Base-by-base conservation (phyloP, 2,329 filamentous ascomycete genomes). In the Fonsecaea pugnacius region DNA sequence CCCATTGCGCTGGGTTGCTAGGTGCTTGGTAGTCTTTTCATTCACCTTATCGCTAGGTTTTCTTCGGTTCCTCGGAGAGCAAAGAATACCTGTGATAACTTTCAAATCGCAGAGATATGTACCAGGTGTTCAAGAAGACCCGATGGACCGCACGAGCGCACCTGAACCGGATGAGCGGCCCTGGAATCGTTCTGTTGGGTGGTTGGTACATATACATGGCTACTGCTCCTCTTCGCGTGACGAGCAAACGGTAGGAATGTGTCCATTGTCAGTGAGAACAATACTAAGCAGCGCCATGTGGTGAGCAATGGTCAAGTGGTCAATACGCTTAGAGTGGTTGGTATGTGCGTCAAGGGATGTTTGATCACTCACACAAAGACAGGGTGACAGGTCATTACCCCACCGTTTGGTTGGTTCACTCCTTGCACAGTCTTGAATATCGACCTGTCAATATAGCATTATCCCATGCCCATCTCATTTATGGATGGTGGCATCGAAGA, bases 271-370 rank as follows among this genome's bases (percentile, higher is more conserved):
- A 24, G 43, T 18, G 4, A 48, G 43, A 48, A 48, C 43, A 48
- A 48, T 48, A 27, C 43, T 48, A 48, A 48, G 43, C 43, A 24
- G 43, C 33, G 52, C 18, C 40, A 52, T 52, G 51, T 30, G 16
- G 43, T 48, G 21, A 12, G 21, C 6, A 21, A 46, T 3, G 40
- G 40, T 21, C 4, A 40, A 40, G 3, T 9, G 40, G 40, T 21
- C 16, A 40, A 40, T 4, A n/a, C 4, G 5, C 38, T 40, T 3
- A 7, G 16, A 6, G 16, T 40, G 1, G 12, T 16, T 14, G 10
- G 38, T n/a, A 46, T n/a, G 40, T 10, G 21, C 21, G 12, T 27
- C 18, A 48, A 48, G 43, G 43, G 21, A 48, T 48, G 21, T 48
- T 48, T 48, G 18, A 27, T 48, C 18, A 24, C 21, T 18, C 10